A percentile compares a stretch with the other conserved stretches of the same genome.
Conservation (phyloP, 179 eudicot species). For the Corrigiola litoralis region DNA sequence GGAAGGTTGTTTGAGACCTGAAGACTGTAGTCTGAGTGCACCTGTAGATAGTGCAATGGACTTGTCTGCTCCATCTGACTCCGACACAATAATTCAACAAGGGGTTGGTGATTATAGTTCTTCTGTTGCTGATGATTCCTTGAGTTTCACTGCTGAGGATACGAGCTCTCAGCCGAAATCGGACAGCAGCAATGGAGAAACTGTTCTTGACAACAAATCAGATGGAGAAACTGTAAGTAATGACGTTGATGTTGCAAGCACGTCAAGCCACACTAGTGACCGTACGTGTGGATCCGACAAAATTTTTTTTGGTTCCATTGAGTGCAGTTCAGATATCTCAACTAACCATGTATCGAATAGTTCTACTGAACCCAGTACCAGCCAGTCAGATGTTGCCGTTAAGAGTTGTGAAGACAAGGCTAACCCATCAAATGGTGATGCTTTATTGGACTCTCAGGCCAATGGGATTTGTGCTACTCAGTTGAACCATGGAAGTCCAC, state of each 20-base stretch:
- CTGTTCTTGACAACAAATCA: conserved; percentile 14
- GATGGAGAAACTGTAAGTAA: conserved; percentile 22
- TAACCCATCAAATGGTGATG: conserved; percentile 24
- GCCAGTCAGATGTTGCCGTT: conserved; percentile 5
- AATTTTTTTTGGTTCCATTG: conserved; percentile 36
- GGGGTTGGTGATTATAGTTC: not conserved
- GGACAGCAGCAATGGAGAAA: conserved; percentile 10
- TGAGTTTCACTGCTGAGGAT: conserved; percentile 11
- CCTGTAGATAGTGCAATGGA: conserved; percentile 13
- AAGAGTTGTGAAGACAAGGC: conserved; percentile 21
- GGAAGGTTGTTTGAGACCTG: conserved; percentile 17
- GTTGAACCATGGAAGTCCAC: conserved; percentile 9
- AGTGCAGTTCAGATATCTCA: conserved; percentile 13
- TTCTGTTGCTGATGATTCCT: conserved; percentile 2
- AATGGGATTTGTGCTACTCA: not conserved
- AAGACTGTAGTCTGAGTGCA: not conserved
- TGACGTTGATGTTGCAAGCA: conserved; percentile 20
- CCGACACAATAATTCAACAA: conserved; percentile 4
- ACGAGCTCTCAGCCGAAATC: conserved; percentile 10
- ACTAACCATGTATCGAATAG: conserved; percentile 15
- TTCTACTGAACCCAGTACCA: conserved; percentile 7
- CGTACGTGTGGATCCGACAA: conserved; percentile 20
- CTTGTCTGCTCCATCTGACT: conserved; percentile 13
- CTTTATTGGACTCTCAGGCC: conserved; percentile 18
- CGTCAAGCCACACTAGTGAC: conserved; percentile 10